Evolutionary conservation across 1,284 basidiomycete species (phyloP).

Genomic region (Earliella scabrosa): DNA sequence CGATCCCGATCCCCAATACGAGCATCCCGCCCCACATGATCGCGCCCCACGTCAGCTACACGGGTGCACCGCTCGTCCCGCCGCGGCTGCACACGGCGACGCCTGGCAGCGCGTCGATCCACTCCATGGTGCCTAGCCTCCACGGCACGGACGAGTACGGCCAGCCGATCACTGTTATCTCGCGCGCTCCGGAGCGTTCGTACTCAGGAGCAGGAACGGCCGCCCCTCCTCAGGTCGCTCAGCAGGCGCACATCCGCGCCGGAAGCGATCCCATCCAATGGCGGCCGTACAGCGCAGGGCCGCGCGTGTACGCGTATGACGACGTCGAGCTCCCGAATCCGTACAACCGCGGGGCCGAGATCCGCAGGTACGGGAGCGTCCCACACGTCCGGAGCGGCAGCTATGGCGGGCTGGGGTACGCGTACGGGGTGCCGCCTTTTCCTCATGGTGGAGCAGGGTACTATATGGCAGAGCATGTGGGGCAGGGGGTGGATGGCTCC

Average conservation of each 20-base stretch:
- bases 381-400: slow-evolving; percentile 18
- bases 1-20: too few species aligned
- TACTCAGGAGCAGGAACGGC: too few species aligned
- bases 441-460: background rate
- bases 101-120: slow-evolving; percentile 32
- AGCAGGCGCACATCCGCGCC: slow-evolving; percentile 17
- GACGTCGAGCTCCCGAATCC: slow-evolving; percentile 25
- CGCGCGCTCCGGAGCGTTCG: background rate
- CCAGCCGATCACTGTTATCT: background rate
- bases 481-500: too few species aligned
- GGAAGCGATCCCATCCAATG: slow-evolving; percentile 23
- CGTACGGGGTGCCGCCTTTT: background rate
- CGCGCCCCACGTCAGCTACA: background rate
- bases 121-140: slow-evolving; percentile 34
- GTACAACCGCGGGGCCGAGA: slow-evolving; percentile 22
- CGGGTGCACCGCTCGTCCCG: slow-evolving; percentile 7
- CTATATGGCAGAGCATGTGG: background rate
- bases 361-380: slow-evolving; percentile 28
- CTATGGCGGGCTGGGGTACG: background rate
- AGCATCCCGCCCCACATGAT: background rate
- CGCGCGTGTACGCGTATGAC: slow-evolving; percentile 12
- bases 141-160: slow-evolving; percentile 23
- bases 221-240: background rate
- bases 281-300: slow-evolving; percentile 24
- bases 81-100: slow-evolving; percentile 24